Conservation (phyloP, 768 basidiomycete species). For the Phaffia australis region DNA sequence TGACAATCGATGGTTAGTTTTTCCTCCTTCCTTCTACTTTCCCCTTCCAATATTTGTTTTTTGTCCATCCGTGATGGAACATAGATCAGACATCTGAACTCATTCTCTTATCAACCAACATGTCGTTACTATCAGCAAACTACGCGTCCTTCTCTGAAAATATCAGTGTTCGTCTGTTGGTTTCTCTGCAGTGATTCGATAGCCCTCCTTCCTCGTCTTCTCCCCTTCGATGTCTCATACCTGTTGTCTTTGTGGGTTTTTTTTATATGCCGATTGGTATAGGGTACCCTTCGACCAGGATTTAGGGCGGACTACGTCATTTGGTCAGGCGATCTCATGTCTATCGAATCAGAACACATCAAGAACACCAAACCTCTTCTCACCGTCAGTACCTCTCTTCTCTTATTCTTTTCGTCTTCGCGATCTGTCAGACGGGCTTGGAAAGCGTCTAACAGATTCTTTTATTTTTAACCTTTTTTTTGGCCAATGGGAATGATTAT, state of each 20-base stretch:
- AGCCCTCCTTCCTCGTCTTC: background rate
- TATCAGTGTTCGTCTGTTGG: slow-evolving; percentile 8
- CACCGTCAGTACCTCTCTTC: slow-evolving; percentile 29
- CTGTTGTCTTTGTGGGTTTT: background rate
- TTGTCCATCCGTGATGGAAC: no score
- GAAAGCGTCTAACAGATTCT: slow-evolving; percentile 16
- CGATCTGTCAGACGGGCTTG: background rate
- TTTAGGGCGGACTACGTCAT: slow-evolving; percentile 84
- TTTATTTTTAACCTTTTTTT: slow-evolving; percentile 38
- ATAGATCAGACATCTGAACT: background rate
- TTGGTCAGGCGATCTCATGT: slow-evolving; percentile 68
- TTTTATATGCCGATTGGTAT: slow-evolving; percentile 34
- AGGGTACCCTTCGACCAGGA: slow-evolving; percentile 63
- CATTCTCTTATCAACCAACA: no score
- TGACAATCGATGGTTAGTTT: slow-evolving; percentile 57
- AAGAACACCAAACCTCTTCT: no score
- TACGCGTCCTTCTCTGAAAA: slow-evolving; percentile 57
- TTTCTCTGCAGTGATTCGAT: no score
- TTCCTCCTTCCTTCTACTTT: background rate
- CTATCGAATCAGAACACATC: no score
- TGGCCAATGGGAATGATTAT: slow-evolving; percentile 5
- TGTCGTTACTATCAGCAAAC: slow-evolving; percentile 45
- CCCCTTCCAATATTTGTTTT: background rate
- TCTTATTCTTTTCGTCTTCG: slow-evolving; percentile 11
- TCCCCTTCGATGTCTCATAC: background rate